Base-by-base conservation (phyloP, 352 stramenopile genomes). In the Aphanomyces astaci region DNA sequence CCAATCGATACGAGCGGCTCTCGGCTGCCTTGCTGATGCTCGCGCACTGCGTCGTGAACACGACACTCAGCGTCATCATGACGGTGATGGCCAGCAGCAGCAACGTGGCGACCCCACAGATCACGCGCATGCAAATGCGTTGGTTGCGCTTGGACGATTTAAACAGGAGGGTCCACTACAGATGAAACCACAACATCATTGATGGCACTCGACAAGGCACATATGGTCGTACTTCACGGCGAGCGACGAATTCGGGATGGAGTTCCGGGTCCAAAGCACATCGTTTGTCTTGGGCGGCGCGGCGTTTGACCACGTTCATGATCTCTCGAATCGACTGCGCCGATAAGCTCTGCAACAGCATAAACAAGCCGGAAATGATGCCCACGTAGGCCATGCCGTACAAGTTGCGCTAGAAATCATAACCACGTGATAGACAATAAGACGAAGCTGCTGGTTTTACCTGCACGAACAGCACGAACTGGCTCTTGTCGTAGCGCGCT, bases 21-120 rank as follows among this genome's bases (percentile, higher is more conserved):
- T 59, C 24, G 36, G 86, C 66, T 4, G 76, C 67, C 65, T 77
- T 86, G 59, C 79, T 77, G 28, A 90, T 87, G 24, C 75, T 83
- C 68, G 75, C 80, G 72, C 84, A 89, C 64, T 92, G 87, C 13
- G 79, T 75, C 11, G 81, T 71, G 39, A 92, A 87, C 24, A 88
- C 76, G 9, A 90, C 79, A 54, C 84, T 92, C 24, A 84, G 69
- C 0, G 74, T 78, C 36, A 84, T 73, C 33, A 92, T 80, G 48
- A 90, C 80, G 17, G 74, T 66, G 24, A 90, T 71, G 1, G 71
- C 76, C 2, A 89, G 46, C 46, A 84, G 78, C 2, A 87, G 28
- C 24, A 82, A 68, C 22, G 78, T 71, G 0, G 75, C 71, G 19
- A 90, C 40, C 2, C 39, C 62, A 28, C 62, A 68, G 11, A 45